These are phyloP conservation scores for Diaporthe amygdali DNA, from an alignment of 2,329 filamentous ascomycete species.

Conservation along the genomic window DNA sequence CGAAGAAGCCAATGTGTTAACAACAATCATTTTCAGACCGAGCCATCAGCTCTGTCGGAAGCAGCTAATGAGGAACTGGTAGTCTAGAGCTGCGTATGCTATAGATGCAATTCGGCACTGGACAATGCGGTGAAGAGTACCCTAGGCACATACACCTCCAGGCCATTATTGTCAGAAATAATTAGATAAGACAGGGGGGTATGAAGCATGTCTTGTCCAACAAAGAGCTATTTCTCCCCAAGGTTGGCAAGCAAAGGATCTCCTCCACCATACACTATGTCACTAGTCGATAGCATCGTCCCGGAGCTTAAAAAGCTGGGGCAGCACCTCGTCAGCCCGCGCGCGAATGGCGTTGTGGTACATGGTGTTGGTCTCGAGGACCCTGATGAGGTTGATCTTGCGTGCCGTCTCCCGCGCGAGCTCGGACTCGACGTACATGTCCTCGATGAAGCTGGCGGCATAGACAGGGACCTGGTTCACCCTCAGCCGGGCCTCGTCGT, in stretches of 20 bases:
- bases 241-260: not conserved
- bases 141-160: no score
- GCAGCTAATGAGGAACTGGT: no score
- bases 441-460: conserved; percentile 69
- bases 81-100: no score
- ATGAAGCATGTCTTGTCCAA: no score
- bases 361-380: conserved; percentile 79
- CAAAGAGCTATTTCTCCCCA: no score
- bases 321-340: conserved; percentile 77
- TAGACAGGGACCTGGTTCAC: conserved; percentile 72
- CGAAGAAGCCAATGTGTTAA: conserved; percentile 4
- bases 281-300: conserved; percentile 67
- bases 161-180: no score
- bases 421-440: conserved; percentile 76
- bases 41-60: not conserved
- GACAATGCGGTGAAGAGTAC: no score
- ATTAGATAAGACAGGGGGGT: no score
- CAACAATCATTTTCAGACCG: not conserved
- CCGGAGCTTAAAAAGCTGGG: conserved; percentile 76
- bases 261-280: not conserved
- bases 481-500: conserved; percentile 64
- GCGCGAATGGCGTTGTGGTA: conserved; percentile 84
- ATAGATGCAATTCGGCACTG: no score
- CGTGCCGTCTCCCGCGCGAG: conserved; percentile 67
- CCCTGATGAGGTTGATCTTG: conserved; percentile 77